A percentile compares a stretch with the other conserved stretches of the same genome.
phyloP scores from a whole-genome alignment of 176 grass and related monocot species.

The Phoenix roebelenii region DNA sequence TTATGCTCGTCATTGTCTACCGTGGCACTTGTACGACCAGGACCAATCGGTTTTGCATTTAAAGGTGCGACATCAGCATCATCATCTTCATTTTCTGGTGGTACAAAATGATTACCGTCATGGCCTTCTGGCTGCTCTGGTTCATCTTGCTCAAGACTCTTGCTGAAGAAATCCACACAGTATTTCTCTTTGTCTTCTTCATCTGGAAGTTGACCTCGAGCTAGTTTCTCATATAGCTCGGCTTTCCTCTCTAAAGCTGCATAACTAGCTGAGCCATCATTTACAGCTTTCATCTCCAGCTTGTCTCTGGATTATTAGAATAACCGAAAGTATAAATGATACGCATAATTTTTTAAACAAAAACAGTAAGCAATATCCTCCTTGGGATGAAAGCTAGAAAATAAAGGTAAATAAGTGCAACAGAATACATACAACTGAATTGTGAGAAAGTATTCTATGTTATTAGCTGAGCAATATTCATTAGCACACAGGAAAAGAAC shows the following conservation, averaged over 20 bases:
- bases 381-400: background rate
- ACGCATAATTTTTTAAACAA: background rate
- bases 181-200: constrained; percentile 94
- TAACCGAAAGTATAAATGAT: background rate
- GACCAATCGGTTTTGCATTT: constrained; percentile 41
- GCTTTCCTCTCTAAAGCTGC: constrained; percentile 87
- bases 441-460: no score
- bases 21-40: constrained; percentile 40
- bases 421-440: no score
- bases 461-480: no score
- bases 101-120: constrained; percentile 7
- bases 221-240: constrained; percentile 73
- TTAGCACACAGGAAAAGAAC: no score
- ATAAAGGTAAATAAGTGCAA: no score
- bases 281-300: constrained; percentile 80
- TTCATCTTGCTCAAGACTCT: constrained; percentile 44
- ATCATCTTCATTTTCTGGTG: constrained; percentile 36
- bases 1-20: constrained; percentile 80
- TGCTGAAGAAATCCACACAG: constrained; percentile 95
- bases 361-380: background rate
- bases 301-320: constrained; percentile 58
- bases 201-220: constrained; percentile 65
- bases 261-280: constrained; percentile 67
- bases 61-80: constrained; percentile 27
- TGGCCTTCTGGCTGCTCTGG: constrained; percentile 32